Conservation (phyloP, 2,329 filamentous ascomycete species). For the Aspergillus thermomutatus region DNA sequence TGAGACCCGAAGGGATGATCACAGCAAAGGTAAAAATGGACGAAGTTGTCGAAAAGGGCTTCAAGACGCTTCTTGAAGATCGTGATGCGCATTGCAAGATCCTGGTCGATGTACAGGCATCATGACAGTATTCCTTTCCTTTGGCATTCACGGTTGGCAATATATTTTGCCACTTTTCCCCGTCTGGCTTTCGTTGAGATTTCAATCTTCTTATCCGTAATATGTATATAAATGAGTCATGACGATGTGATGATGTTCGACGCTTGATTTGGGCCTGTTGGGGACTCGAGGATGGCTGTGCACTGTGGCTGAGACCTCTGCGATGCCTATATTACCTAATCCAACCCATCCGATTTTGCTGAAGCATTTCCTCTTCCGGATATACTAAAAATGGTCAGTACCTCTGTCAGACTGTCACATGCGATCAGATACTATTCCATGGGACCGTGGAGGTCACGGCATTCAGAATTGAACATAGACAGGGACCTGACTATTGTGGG, state of each 20-base stretch:
- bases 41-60: constrained; percentile 55
- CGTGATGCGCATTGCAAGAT: constrained; percentile 64
- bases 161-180: not conserved
- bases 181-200: not conserved
- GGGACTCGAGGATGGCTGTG: not conserved
- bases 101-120: constrained; percentile 30
- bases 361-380: not conserved
- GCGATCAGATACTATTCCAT: no score
- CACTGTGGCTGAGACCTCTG: not conserved
- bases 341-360: not conserved
- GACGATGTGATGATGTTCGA: not conserved
- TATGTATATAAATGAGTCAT: not conserved
- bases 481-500: not conserved
- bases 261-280: not conserved
- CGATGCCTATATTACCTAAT: not conserved
- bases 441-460: no score
- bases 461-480: no score
- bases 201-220: not conserved
- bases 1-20: constrained; percentile 59
- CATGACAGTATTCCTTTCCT: not conserved
- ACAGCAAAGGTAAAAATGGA: constrained; percentile 56
- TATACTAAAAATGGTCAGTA: not conserved
- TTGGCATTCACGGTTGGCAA: not conserved
- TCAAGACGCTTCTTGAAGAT: constrained; percentile 54
- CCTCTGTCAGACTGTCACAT: no score